Percentiles rank a stretch among this genome's conserved stretches.
Evolutionary conservation across 2,329 filamentous ascomycete genomes (phyloP).

Genomic region (Fusarium irregulare): DNA sequence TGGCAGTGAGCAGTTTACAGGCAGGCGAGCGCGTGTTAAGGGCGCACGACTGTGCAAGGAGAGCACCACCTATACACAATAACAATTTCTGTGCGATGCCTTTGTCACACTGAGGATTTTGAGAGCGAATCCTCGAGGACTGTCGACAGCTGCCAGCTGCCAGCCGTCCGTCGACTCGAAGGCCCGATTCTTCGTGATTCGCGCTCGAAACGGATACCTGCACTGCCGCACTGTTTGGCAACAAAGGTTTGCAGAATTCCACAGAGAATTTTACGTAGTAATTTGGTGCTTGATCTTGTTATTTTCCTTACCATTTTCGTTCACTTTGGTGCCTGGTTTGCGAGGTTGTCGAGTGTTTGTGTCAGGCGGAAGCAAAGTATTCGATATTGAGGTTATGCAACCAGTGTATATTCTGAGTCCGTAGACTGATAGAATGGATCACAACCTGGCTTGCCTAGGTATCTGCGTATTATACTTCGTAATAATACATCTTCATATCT

Average conservation of each 20-base stretch:
- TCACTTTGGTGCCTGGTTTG: neutral
- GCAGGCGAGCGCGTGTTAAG: constrained; percentile 27
- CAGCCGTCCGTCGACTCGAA: constrained; percentile 31
- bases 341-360: neutral
- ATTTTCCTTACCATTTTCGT: neutral
- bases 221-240: constrained; percentile 10
- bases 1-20: constrained; percentile 13
- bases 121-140: neutral
- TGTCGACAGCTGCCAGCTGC: constrained; percentile 5
- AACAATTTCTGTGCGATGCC: constrained; percentile 18
- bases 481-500: too few relatives aligned
- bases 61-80: constrained; percentile 28
- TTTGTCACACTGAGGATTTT: constrained; percentile 33
- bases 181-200: constrained; percentile 27
- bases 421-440: neutral
- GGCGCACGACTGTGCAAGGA: constrained; percentile 22
- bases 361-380: neutral
- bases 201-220: constrained; percentile 23
- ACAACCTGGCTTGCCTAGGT: too few relatives aligned
- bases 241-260: neutral
- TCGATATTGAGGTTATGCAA: too few relatives aligned
- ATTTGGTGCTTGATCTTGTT: too few relatives aligned
- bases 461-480: too few relatives aligned
- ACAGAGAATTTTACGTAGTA: too few relatives aligned
- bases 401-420: too few relatives aligned